These are phyloP conservation scores for Aegilops bicornis DNA, from an alignment of 176 grass and related monocot species.

Conservation along the genomic window DNA sequence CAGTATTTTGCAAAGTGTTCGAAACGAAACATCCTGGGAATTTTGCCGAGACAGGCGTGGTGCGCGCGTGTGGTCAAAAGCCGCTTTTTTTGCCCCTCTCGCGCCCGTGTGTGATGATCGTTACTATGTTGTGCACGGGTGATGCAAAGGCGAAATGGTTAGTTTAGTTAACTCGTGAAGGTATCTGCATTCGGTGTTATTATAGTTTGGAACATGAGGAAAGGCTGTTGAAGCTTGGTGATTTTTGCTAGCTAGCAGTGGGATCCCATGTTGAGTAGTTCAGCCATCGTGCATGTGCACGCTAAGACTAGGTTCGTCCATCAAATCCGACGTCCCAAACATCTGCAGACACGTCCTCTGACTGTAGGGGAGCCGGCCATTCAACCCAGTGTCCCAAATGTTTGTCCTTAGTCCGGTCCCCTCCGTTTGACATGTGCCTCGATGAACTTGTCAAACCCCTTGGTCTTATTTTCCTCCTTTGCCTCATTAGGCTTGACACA, in stretches of 20 bases:
- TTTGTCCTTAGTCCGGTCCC: no score
- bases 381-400: no score
- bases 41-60: background rate
- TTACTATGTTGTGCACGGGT: conserved; percentile 26
- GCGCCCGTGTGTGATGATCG: background rate
- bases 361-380: no score
- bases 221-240: background rate
- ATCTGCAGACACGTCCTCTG: no score
- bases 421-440: no score
- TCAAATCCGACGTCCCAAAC: no score
- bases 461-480: no score
- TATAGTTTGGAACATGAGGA: background rate
- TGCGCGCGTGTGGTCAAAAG: conserved; percentile 11
- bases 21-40: background rate
- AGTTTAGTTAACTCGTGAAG: background rate
- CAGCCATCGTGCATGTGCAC: background rate
- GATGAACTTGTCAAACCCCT: no score
- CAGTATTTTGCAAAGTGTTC: background rate
- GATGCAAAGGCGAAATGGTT: background rate
- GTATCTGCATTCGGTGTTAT: background rate
- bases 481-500: no score
- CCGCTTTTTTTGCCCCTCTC: background rate
- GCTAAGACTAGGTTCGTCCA: background rate
- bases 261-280: background rate
- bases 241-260: background rate